Evolutionary conservation across 2,329 filamentous ascomycete species (phyloP).

Genomic region (Scedosporium boydii): DNA sequence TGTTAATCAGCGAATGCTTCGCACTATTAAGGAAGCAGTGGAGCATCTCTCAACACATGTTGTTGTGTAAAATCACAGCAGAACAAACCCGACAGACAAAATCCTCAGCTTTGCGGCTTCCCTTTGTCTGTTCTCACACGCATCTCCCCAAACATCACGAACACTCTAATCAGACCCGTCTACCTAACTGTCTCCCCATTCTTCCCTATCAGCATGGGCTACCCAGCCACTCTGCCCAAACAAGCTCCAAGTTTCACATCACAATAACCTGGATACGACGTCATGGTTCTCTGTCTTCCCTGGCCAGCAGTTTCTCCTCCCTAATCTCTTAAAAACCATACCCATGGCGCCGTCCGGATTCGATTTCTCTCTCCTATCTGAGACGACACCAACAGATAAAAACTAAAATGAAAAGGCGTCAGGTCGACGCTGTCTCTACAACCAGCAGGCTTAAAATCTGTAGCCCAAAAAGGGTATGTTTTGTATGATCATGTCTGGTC

Average conservation of each 20-base stretch:
- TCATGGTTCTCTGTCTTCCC: background rate
- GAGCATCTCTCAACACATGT: slow-evolving; percentile 55
- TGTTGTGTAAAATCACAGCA: slow-evolving; percentile 30
- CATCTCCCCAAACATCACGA: too few species aligned
- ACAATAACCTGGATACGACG: background rate
- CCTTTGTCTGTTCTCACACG: too few species aligned
- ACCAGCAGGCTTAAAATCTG: background rate
- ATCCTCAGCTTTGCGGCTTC: too few species aligned
- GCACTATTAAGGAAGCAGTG: slow-evolving; percentile 51
- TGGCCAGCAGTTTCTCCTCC: background rate
- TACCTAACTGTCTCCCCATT: too few species aligned
- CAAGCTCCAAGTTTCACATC: background rate
- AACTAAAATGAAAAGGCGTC: background rate
- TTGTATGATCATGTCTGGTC: slow-evolving; percentile 1
- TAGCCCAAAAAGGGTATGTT: background rate
- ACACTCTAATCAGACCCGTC: too few species aligned
- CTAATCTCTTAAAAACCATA: background rate
- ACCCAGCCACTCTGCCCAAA: too few species aligned
- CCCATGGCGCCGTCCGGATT: background rate
- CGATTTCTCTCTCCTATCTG: background rate
- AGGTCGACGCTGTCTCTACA: too few species aligned
- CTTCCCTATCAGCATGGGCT: too few species aligned
- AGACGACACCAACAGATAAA: background rate
- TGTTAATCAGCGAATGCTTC: slow-evolving; percentile 51
- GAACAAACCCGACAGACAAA: too few species aligned